These are phyloP conservation scores for Penicillium goetzii DNA, from an alignment of 495 filamentous ascomycete genomes.

Conservation along the genomic window DNA sequence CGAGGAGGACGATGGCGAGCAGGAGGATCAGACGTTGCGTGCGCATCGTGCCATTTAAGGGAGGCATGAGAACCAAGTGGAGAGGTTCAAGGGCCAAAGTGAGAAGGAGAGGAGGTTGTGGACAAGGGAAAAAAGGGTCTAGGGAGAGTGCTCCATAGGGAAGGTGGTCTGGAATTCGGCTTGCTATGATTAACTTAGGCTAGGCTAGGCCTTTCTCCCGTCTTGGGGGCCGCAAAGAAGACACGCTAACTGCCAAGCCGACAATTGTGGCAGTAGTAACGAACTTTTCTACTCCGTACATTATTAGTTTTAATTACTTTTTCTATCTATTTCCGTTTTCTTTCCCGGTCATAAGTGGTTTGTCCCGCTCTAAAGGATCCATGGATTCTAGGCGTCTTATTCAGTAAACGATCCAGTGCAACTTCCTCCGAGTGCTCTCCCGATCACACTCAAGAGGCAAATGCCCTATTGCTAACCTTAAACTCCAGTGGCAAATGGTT, in stretches of 20 bases:
- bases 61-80: constrained; percentile 25
- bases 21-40: constrained; percentile 41
- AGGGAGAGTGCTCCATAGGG: constrained; percentile 18
- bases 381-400: too few species aligned
- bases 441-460: too few species aligned
- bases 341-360: too few species aligned
- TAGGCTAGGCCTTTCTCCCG: neutral
- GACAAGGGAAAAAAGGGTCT: constrained; percentile 18
- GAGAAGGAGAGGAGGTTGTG: constrained; percentile 11
- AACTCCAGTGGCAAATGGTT: too few species aligned
- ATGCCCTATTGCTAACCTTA: too few species aligned
- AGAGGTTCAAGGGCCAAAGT: neutral
- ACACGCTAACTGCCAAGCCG: neutral
- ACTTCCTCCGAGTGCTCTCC: too few species aligned
- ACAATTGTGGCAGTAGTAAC: neutral
- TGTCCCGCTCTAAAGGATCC: too few species aligned
- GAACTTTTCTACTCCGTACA: neutral
- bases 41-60: constrained; percentile 45
- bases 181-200: neutral
- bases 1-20: constrained; percentile 38
- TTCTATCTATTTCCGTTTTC: too few species aligned
- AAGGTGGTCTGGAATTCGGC: constrained; percentile 9
- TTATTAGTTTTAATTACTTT: too few species aligned
- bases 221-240: neutral
- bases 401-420: too few species aligned